phyloP scores from a whole-genome alignment of 1,284 basidiomycete species.

The Boletellus dicymbophilus region DNA sequence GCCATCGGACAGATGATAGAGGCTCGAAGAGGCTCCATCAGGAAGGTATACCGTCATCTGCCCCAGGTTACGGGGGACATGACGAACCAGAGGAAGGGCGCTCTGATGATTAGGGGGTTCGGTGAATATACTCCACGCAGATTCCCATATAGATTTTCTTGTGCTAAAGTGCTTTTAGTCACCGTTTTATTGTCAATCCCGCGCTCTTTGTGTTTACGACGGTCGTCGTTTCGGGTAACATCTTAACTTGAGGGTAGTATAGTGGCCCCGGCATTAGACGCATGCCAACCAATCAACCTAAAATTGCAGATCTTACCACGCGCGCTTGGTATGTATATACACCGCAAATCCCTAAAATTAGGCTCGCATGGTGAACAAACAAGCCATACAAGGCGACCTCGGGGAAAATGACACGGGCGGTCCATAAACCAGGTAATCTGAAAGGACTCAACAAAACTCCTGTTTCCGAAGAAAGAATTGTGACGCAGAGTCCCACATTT shows the following conservation, averaged over 20 bases:
- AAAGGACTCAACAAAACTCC: constrained; percentile 16
- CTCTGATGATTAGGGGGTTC: constrained; percentile 34
- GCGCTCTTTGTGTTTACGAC: constrained; percentile 18
- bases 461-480: constrained; percentile 30
- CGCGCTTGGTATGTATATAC: constrained; percentile 4
- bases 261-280: constrained; percentile 13
- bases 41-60: constrained; percentile 37
- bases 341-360: constrained; percentile 29
- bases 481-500: constrained; percentile 20
- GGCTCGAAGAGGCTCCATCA: constrained; percentile 56
- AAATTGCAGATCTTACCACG: constrained; percentile 31
- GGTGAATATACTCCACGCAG: constrained; percentile 20
- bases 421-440: constrained; percentile 19
- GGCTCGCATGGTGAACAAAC: constrained; percentile 3
- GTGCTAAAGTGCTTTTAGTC: constrained; percentile 29
- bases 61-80: constrained; percentile 43
- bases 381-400: constrained; percentile 28
- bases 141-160: constrained; percentile 39
- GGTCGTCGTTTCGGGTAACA: constrained; percentile 17
- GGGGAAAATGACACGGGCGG: constrained; percentile 17
- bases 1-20: constrained; percentile 46
- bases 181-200: constrained; percentile 16
- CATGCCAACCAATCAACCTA: constrained; percentile 28
- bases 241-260: constrained; percentile 20
- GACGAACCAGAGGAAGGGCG: constrained; percentile 43